phyloP scores from a whole-genome alignment of 1,284 basidiomycete species.

The Fistulinella staudtii region DNA sequence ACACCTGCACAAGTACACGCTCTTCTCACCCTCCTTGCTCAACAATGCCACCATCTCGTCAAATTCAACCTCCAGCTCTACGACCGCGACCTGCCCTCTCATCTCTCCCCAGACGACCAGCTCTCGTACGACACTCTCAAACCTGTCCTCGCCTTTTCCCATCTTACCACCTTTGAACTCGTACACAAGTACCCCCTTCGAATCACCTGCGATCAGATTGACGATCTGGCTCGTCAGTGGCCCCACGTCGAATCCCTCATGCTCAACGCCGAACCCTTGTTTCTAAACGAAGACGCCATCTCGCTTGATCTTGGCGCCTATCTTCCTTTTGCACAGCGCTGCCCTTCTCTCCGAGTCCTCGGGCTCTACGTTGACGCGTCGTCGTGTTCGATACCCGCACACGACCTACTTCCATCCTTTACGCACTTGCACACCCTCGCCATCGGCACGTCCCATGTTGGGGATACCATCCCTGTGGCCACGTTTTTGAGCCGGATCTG shows the following conservation, averaged over 20 bases:
- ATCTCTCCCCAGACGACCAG: slow-evolving; percentile 28
- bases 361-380: slow-evolving; percentile 49
- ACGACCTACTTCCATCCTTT: slow-evolving; percentile 36
- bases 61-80: slow-evolving; percentile 40
- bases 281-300: slow-evolving; percentile 30
- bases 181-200: slow-evolving; percentile 49
- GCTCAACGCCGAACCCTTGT: slow-evolving; percentile 51
- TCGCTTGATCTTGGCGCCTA: slow-evolving; percentile 49
- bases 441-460: slow-evolving; percentile 48
- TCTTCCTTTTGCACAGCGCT: slow-evolving; percentile 50
- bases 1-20: slow-evolving; percentile 38
- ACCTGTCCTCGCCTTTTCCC: slow-evolving; percentile 44
- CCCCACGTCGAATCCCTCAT: slow-evolving; percentile 44
- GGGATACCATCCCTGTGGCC: slow-evolving; percentile 38
- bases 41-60: slow-evolving; percentile 45
- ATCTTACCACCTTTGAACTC: slow-evolving; percentile 48
- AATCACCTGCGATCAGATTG: slow-evolving; percentile 45
- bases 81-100: slow-evolving; percentile 14
- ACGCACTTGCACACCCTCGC: slow-evolving; percentile 37
- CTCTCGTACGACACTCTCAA: slow-evolving; percentile 46
- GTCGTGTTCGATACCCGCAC: slow-evolving; percentile 27
- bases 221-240: slow-evolving; percentile 48
- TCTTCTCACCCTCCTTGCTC: slow-evolving; percentile 42
- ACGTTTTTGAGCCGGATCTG: slow-evolving; percentile 52
- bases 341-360: slow-evolving; percentile 47